A percentile compares a stretch with the other conserved stretches of the same genome.
Evolutionary conservation across 2,329 filamentous ascomycete species (phyloP).

Genomic region (Botrytis deweyae): DNA sequence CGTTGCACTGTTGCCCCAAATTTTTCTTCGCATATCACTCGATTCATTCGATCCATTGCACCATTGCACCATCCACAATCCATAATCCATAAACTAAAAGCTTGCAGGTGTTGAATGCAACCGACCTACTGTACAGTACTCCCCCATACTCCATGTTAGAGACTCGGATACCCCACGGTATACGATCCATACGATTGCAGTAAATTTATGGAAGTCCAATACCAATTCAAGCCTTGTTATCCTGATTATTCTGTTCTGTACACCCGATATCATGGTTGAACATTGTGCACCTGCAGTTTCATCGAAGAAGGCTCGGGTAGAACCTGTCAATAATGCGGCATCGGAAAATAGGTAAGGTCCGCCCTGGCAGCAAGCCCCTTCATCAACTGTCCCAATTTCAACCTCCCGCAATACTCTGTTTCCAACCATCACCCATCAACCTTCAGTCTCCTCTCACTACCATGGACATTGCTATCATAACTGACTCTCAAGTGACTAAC

Average conservation of each 20-base stretch:
- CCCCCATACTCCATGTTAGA: background rate
- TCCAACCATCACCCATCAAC: background rate
- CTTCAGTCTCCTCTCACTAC: background rate
- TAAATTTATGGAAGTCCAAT: background rate
- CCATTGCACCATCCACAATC: background rate
- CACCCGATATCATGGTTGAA: slow-evolving; percentile 17
- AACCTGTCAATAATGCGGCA: slow-evolving; percentile 4
- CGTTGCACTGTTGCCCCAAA: background rate
- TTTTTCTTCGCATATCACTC: background rate
- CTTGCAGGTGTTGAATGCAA: background rate
- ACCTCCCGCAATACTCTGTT: background rate
- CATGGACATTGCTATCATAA: background rate
- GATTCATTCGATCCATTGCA: background rate
- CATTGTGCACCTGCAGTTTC: background rate
- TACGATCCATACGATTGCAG: background rate
- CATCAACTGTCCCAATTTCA: background rate
- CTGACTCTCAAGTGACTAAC: background rate
- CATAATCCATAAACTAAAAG: background rate
- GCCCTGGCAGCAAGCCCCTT: background rate
- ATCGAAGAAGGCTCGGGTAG: background rate
- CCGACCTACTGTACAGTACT: background rate
- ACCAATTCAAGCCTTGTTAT: background rate
- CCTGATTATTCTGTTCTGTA: background rate
- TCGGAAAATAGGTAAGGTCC: slow-evolving; percentile 20
- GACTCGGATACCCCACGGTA: background rate